phyloP scores from a whole-genome alignment of 1,139 yeast genomes.

The Taphrina wiesneri region DNA sequence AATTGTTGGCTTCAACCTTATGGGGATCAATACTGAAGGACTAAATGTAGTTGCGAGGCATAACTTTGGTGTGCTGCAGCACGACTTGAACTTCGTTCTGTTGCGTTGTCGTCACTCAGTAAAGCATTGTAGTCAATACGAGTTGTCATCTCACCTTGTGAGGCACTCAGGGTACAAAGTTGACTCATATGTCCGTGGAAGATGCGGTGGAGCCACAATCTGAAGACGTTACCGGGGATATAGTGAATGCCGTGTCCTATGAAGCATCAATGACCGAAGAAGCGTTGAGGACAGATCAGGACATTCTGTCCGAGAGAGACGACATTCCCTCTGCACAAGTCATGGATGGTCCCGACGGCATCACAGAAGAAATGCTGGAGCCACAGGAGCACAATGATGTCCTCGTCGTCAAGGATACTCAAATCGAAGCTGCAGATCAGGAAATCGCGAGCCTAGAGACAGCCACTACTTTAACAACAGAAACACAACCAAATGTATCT shows the following conservation, averaged over 20 bases:
- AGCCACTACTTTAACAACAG: neutral
- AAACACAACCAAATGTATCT: neutral
- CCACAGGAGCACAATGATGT: neutral
- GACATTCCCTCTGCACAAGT: neutral
- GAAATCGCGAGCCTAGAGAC: neutral
- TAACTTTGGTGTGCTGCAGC: neutral
- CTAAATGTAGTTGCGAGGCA: neutral
- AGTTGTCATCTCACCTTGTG: neutral
- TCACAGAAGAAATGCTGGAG: neutral
- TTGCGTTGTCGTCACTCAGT: too few relatives aligned
- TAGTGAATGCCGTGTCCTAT: neutral
- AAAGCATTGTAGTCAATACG: neutral
- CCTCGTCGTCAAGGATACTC: neutral
- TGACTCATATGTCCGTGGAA: neutral
- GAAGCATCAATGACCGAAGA: neutral
- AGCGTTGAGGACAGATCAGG: neutral
- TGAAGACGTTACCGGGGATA: neutral
- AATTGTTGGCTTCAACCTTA: neutral
- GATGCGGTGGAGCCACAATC: constrained; percentile 4
- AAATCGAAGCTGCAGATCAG: neutral
- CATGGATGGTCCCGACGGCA: neutral
- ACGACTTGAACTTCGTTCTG: too few relatives aligned
- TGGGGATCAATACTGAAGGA: neutral
- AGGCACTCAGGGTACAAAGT: neutral
- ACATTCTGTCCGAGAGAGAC: neutral